Evolutionary conservation across 495 filamentous ascomycete species (phyloP).

Genomic region (Hypoxylon cercidicola): DNA sequence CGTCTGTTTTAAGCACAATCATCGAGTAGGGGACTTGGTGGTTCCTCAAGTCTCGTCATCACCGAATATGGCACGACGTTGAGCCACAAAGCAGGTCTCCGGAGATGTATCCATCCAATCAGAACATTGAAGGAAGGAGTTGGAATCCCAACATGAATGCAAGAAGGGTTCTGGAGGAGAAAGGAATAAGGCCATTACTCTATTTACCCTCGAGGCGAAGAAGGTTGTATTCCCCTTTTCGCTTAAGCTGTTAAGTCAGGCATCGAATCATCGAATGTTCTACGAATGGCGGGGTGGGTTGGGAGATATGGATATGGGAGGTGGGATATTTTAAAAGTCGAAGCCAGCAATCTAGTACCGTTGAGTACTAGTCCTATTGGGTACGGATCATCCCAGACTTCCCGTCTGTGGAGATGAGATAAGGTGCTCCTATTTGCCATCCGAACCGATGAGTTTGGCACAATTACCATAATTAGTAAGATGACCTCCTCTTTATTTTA

Average conservation of each 20-base stretch:
- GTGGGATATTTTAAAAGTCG: conserved; percentile 29
- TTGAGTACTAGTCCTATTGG: conserved; percentile 38
- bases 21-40: conserved; percentile 2
- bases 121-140: conserved; percentile 10
- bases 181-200: conserved; percentile 30
- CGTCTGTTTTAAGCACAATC: conserved; percentile 13
- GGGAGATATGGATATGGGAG: conserved; percentile 4
- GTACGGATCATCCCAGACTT: conserved; percentile 40
- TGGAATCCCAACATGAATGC: conserved; percentile 18
- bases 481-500: conserved; percentile 14
- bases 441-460: conserved; percentile 35
- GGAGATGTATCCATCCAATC: conserved; percentile 28
- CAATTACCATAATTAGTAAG: conserved; percentile 44
- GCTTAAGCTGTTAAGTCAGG: conserved; percentile 15
- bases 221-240: conserved; percentile 17
- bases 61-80: conserved; percentile 30
- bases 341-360: conserved; percentile 16
- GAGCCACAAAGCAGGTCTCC: conserved; percentile 27
- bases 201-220: conserved; percentile 29
- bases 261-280: conserved; percentile 43
- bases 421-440: conserved; percentile 32
- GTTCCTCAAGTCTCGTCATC: conserved; percentile 29
- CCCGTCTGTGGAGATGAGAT: conserved; percentile 41
- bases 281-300: conserved; percentile 21
- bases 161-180: conserved; percentile 25